A percentile compares a stretch with the other conserved stretches of the same genome.
Evolutionary conservation across 2,329 filamentous ascomycete species (phyloP).

Genomic region (Fusarium pseudoanthophilum): DNA sequence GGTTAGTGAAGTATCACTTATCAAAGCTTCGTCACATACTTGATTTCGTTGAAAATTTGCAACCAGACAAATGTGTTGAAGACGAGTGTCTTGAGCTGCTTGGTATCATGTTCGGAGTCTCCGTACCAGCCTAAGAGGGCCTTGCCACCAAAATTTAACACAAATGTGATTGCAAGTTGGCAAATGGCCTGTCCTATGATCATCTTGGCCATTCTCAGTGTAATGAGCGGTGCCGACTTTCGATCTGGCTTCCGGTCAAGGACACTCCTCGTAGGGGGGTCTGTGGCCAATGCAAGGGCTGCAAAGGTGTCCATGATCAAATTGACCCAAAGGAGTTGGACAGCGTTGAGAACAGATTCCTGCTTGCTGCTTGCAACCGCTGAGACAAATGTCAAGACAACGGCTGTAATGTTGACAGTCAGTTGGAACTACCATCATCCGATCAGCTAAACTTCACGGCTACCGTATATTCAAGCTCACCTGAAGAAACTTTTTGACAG

Average conservation of each 20-base stretch:
- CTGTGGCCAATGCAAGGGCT: conserved; percentile 71
- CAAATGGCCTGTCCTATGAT: conserved; percentile 70
- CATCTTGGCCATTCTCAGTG: conserved; percentile 73
- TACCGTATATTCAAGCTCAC: conserved; percentile 35
- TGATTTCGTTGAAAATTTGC: conserved; percentile 78
- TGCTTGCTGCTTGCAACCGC: conserved; percentile 62
- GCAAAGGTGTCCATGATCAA: conserved; percentile 73
- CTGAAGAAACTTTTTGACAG: conserved; percentile 72
- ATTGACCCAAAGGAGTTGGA: conserved; percentile 72
- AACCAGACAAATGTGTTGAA: conserved; percentile 80
- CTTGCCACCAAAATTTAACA: conserved; percentile 69
- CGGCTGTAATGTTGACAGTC: conserved; percentile 72
- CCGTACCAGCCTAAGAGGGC: conserved; percentile 61
- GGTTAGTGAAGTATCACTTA: conserved; percentile 70
- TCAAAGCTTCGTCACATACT: conserved; percentile 61
- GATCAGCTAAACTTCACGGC: neutral
- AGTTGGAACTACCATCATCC: conserved; percentile 62
- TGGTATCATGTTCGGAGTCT: conserved; percentile 28
- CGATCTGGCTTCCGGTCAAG: conserved; percentile 64
- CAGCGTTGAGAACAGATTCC: conserved; percentile 66
- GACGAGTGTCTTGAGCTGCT: conserved; percentile 67
- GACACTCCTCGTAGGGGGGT: conserved; percentile 67
- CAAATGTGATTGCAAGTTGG: conserved; percentile 67
- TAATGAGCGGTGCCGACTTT: conserved; percentile 80
- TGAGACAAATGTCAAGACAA: conserved; percentile 68